phyloP scores from a whole-genome alignment of 179 eudicot genomes.

The Camellia oleifera region DNA sequence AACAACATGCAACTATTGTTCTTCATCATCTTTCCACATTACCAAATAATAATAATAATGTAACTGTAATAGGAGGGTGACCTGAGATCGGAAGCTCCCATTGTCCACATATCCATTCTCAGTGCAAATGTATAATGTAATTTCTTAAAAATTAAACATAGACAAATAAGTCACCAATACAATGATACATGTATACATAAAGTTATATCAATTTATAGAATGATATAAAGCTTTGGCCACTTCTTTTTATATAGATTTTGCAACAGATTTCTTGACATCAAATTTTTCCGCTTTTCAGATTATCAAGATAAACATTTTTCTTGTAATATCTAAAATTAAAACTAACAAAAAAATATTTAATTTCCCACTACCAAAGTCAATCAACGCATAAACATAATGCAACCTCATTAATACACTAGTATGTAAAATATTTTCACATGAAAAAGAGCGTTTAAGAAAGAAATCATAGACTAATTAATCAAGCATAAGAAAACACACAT shows the following conservation, averaged over 20 bases:
- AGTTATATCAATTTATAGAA: background rate
- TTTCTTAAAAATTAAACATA: background rate
- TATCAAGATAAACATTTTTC: too few species aligned
- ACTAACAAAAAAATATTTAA: background rate
- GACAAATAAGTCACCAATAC: background rate
- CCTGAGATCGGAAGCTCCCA: background rate
- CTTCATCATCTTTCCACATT: too few species aligned
- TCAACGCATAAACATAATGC: background rate
- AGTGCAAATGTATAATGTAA: background rate
- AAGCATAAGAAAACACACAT: background rate
- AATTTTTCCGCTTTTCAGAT: background rate
- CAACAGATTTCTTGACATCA: background rate
- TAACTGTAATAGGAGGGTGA: too few species aligned
- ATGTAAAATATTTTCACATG: background rate
- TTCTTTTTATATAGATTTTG: background rate
- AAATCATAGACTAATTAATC: background rate
- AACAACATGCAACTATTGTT: too few species aligned
- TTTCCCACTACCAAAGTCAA: background rate
- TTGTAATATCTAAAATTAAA: too few species aligned
- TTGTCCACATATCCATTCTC: background rate
- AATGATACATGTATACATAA: background rate
- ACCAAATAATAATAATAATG: too few species aligned
- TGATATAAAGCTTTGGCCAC: background rate
- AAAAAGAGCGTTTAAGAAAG: background rate
- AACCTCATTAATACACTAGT: background rate